phyloP scores from a whole-genome alignment of 345 rosid genomes.

The Dovyalis caffra region DNA sequence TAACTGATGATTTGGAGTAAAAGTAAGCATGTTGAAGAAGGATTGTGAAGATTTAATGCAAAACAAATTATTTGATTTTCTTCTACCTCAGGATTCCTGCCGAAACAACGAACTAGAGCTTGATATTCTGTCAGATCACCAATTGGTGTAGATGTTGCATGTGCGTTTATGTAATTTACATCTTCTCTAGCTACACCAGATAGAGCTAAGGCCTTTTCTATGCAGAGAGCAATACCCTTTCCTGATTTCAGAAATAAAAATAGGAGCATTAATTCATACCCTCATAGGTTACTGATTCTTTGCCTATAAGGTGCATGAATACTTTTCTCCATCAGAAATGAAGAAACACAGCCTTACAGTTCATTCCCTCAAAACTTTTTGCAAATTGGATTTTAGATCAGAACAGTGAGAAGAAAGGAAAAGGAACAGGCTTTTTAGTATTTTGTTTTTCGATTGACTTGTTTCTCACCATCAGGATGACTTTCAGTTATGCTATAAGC shows the following conservation, averaged over 20 bases:
- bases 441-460: neutral
- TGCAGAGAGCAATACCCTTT: constrained; percentile 72
- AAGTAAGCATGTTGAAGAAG: neutral
- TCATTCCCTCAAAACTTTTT: too few relatives aligned
- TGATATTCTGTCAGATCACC: constrained; percentile 74
- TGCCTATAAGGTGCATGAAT: too few relatives aligned
- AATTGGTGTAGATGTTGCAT: constrained; percentile 78
- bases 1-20: constrained; percentile 31
- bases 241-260: neutral
- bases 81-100: constrained; percentile 72
- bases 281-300: too few relatives aligned
- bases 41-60: neutral
- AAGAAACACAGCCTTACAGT: too few relatives aligned
- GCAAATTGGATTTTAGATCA: too few relatives aligned
- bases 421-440: too few relatives aligned
- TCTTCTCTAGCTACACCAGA: constrained; percentile 63
- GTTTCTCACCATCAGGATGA: constrained; percentile 64
- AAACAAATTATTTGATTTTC: neutral
- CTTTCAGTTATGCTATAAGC: constrained; percentile 89
- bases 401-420: too few relatives aligned
- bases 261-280: neutral
- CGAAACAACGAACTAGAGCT: constrained; percentile 71
- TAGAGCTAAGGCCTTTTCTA: constrained; percentile 67
- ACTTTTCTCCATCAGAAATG: too few relatives aligned
- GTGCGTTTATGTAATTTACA: constrained; percentile 79